These are phyloP conservation scores for Fraxinus sp. DNA, from an alignment of 305 asterid genomes.

Conservation along the genomic window DNA sequence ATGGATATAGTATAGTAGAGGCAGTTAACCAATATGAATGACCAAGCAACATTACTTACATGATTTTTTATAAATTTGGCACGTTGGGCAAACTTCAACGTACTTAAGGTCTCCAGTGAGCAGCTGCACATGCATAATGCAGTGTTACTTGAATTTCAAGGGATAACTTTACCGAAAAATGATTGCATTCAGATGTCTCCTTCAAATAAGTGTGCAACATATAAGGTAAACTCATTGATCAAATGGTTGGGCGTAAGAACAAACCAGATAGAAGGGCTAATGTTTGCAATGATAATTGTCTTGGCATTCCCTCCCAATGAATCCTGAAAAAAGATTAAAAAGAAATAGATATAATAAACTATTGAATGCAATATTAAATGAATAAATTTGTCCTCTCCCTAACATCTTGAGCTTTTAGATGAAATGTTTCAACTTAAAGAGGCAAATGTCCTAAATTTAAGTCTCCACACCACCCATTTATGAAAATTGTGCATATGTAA, in stretches of 20 bases:
- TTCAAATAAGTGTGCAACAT: slow-evolving; percentile 10
- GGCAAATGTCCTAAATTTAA: neutral
- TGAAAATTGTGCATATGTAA: neutral
- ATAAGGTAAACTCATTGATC: neutral
- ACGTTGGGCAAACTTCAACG: slow-evolving; percentile 97
- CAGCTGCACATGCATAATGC: slow-evolving; percentile 57
- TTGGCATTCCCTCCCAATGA: slow-evolving; percentile 98
- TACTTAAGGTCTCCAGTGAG: slow-evolving; percentile 92
- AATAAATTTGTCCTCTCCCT: neutral
- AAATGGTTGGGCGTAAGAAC: slow-evolving; percentile 25
- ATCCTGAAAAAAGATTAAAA: slow-evolving; percentile 48
- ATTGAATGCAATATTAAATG: neutral
- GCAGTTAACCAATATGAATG: neutral
- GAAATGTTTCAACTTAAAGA: neutral
- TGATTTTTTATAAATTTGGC: slow-evolving; percentile 94
- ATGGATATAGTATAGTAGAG: neutral
- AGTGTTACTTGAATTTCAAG: slow-evolving; percentile 26
- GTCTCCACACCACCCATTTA: neutral
- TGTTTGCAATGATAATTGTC: slow-evolving; percentile 87
- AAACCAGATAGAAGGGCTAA: slow-evolving; percentile 83
- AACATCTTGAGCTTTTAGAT: neutral
- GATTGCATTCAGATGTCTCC: neutral
- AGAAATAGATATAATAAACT: neutral
- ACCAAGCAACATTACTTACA: slow-evolving; percentile 45
- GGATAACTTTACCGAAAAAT: neutral